Conservation (phyloP, 306 rosid genomes). For the Ormosia semicastrata region DNA sequence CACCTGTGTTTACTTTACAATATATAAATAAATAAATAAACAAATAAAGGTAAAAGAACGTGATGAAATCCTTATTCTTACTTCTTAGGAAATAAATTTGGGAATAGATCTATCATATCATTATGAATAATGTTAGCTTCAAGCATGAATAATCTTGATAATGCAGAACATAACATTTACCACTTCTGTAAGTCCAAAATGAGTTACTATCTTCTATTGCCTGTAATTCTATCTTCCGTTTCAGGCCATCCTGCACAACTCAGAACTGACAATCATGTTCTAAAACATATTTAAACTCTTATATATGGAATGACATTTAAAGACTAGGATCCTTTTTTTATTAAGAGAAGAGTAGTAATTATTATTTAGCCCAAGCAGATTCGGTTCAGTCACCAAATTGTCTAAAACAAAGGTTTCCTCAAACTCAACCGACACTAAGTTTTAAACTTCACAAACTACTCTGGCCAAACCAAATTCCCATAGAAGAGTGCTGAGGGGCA, state of each 20-base stretch:
- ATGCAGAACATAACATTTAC: neutral
- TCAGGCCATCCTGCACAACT: neutral
- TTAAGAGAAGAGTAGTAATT: neutral
- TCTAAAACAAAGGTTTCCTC: neutral
- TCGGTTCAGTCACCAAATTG: neutral
- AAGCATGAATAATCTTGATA: neutral
- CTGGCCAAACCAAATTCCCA: neutral
- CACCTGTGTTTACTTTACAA: neutral
- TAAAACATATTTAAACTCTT: neutral
- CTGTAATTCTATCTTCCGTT: conserved; percentile 15
- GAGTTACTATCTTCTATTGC: neutral
- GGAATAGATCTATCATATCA: neutral
- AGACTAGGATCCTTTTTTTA: neutral
- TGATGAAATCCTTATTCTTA: neutral
- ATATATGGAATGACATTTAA: neutral
- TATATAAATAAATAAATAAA: too few relatives aligned
- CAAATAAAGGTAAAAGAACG: neutral
- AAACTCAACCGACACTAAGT: conserved; percentile 19
- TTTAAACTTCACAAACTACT: neutral
- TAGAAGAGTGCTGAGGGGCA: conserved; percentile 8
- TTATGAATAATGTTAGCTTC: neutral
- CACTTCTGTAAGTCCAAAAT: neutral
- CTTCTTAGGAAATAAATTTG: neutral
- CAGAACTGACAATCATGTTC: neutral
- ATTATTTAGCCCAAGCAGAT: neutral